Percentiles rank a stretch among this genome's conserved stretches.
phyloP scores from a whole-genome alignment of 371 early-diverging fungal species.

The Catenaria anguillulae region DNA sequence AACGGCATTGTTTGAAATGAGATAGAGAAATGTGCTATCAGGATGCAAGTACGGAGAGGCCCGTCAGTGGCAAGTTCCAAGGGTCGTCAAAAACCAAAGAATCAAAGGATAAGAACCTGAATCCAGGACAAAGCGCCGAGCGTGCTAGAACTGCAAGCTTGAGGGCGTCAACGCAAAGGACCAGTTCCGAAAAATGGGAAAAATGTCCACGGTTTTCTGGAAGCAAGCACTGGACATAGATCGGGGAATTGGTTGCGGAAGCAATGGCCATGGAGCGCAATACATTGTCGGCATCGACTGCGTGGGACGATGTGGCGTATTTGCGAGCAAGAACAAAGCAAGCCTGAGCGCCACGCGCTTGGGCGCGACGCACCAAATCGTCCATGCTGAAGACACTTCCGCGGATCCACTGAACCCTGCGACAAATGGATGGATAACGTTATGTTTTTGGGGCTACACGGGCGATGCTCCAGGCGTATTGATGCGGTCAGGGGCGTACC shows the following conservation, averaged over 20 bases:
- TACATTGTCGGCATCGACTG: not conserved
- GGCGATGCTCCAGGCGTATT: no score
- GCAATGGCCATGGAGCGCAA: not conserved
- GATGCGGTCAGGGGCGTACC: no score
- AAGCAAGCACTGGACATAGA: not conserved
- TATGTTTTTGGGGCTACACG: no score
- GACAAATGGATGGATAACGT: no score
- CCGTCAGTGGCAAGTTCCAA: no score
- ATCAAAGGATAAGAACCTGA: no score
- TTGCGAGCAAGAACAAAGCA: not conserved
- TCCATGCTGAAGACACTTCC: not conserved
- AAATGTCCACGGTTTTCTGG: not conserved
- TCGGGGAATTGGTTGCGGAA: not conserved
- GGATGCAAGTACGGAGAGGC: no score
- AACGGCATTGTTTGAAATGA: no score
- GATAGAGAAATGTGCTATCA: no score
- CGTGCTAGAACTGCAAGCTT: not conserved
- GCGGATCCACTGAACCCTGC: constrained; percentile 1
- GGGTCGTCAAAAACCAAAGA: no score
- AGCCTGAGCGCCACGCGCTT: not conserved
- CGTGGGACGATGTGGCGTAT: not conserved
- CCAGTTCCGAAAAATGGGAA: not conserved
- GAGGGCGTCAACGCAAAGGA: not conserved
- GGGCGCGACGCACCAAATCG: not conserved
- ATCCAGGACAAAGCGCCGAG: not conserved